Conservation (phyloP, 352 stramenopile genomes). For the Pythium oligandrum region DNA sequence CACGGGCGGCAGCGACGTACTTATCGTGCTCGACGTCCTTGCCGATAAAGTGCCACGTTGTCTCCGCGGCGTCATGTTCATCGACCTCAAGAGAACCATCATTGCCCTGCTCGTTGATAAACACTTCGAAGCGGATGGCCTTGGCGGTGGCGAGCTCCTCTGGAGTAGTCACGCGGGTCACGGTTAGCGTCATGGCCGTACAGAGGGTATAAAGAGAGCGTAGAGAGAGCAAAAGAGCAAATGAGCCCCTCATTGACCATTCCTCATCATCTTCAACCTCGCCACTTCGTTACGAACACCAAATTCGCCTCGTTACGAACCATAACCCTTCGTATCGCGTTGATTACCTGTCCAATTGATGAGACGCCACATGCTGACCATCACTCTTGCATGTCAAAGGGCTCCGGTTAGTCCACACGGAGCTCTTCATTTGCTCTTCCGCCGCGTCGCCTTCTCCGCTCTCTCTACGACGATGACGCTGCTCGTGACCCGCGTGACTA, state of each 20-base stretch:
- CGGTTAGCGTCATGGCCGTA: conserved; percentile 8
- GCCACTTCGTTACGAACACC: not conserved
- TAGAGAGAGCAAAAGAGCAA: too few species aligned
- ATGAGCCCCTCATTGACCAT: not conserved
- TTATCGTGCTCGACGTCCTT: conserved; percentile 45
- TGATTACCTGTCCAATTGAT: not conserved
- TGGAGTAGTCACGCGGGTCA: conserved; percentile 34
- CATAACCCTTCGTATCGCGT: not conserved
- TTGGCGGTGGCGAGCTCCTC: conserved; percentile 37
- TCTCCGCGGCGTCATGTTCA: conserved; percentile 31
- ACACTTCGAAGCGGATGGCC: conserved; percentile 40
- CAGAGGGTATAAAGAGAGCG: not conserved
- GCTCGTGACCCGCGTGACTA: conserved; percentile 34
- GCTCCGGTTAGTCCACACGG: too few species aligned
- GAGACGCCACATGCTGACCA: not conserved
- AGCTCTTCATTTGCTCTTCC: too few species aligned
- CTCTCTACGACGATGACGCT: not conserved
- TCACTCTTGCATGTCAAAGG: not conserved
- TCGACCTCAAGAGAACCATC: conserved; percentile 35
- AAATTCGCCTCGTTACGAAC: not conserved
- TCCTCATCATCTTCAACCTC: not conserved
- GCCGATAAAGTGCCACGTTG: conserved; percentile 51
- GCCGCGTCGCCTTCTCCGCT: not conserved
- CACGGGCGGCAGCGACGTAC: conserved; percentile 44
- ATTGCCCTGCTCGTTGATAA: conserved; percentile 49